These are phyloP conservation scores for Termitomyces sp. DNA, from an alignment of 768 basidiomycete species.

Conservation along the genomic window DNA sequence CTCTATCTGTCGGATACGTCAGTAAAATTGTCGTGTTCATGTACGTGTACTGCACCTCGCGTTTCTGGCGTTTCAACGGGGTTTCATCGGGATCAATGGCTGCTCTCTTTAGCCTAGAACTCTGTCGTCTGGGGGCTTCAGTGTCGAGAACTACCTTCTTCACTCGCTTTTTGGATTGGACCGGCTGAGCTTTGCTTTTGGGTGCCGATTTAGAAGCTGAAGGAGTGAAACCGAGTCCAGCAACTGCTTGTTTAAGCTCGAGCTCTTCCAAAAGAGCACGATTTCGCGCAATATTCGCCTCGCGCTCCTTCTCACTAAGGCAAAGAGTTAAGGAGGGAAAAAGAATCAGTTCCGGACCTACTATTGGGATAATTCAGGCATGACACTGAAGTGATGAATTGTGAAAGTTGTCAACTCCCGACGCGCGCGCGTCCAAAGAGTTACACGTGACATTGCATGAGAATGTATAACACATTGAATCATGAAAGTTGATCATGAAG, in stretches of 20 bases:
- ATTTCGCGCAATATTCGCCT: conserved; percentile 80
- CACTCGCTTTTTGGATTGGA: conserved; percentile 49
- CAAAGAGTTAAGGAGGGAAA: background rate
- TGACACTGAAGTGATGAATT: conserved; percentile 8
- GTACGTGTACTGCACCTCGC: conserved; percentile 41
- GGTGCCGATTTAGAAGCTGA: conserved; percentile 26
- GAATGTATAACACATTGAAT: no score
- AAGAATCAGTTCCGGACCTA: conserved; percentile 20
- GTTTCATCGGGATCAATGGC: conserved; percentile 57
- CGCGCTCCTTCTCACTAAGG: conserved; percentile 60
- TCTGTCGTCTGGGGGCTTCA: conserved; percentile 58
- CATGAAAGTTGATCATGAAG: background rate
- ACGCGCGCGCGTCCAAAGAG: background rate
- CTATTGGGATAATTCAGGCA: conserved; percentile 49
- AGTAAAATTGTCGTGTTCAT: background rate
- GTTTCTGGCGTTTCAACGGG: conserved; percentile 55
- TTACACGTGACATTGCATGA: background rate
- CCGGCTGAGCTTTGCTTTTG: conserved; percentile 51
- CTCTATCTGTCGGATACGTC: conserved; percentile 33
- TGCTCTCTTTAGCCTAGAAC: conserved; percentile 52
- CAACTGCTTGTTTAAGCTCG: conserved; percentile 54
- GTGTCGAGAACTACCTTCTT: conserved; percentile 45
- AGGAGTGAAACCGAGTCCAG: conserved; percentile 42
- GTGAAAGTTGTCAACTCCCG: background rate
- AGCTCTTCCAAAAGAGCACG: conserved; percentile 69